Conservation (phyloP, 148 eudicot genomes). For the Mesembryanthemum crystallinum region DNA sequence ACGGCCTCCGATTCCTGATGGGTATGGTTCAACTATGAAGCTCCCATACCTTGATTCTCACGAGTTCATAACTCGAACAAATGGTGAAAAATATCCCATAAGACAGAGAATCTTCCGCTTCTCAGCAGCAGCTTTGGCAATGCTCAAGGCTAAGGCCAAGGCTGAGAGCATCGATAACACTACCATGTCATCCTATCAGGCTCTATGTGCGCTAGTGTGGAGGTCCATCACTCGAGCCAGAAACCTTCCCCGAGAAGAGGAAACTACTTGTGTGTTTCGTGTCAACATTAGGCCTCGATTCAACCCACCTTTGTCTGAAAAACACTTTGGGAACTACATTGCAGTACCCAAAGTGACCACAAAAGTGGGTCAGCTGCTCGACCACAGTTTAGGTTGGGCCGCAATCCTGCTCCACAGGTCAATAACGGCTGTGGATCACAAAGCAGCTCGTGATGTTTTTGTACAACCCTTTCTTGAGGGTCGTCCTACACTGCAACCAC, state of each 20-base stretch:
- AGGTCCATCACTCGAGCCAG: slow-evolving; percentile 15
- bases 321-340: slow-evolving; percentile 58
- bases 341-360: slow-evolving; percentile 25
- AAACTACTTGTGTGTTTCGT: slow-evolving; percentile 63
- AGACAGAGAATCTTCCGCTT: slow-evolving; percentile 66
- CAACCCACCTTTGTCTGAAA: slow-evolving; percentile 43
- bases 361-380: slow-evolving; percentile 36
- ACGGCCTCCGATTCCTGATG: slow-evolving; percentile 3
- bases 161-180: background rate
- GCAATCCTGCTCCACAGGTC: slow-evolving; percentile 36
- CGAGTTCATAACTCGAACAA: slow-evolving; percentile 16
- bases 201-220: slow-evolving; percentile 14
- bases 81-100: slow-evolving; percentile 8
- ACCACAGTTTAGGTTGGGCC: slow-evolving; percentile 41
- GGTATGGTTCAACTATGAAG: slow-evolving; percentile 27
- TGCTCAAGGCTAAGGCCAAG: slow-evolving; percentile 47
- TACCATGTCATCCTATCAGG: slow-evolving; percentile 27
- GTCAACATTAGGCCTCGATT: slow-evolving; percentile 61
- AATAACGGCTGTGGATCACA: slow-evolving; percentile 41
- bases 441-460: background rate
- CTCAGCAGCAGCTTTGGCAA: slow-evolving; percentile 37
- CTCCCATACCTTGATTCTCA: slow-evolving; percentile 38
- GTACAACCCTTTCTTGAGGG: background rate
- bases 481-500: slow-evolving; percentile 24
- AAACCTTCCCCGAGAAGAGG: slow-evolving; percentile 26